Conservation (phyloP, 495 filamentous ascomycete species). For the Talaromyces thailandensis region DNA sequence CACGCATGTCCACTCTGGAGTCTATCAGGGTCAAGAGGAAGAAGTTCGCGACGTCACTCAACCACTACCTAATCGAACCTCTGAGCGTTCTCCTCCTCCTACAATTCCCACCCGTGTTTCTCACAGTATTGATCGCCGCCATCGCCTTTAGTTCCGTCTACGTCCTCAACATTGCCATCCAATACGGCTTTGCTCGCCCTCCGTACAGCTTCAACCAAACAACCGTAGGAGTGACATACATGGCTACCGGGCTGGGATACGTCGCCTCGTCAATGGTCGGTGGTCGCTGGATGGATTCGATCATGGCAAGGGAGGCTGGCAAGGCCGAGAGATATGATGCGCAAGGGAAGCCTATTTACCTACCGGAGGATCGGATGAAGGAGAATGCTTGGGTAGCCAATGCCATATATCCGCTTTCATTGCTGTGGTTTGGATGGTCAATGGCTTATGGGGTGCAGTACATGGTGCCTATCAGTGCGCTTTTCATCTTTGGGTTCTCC, state of each 20-base stretch:
- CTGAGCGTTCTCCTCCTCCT: slow-evolving; percentile 1
- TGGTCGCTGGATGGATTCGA: no score
- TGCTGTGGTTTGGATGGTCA: slow-evolving; percentile 11
- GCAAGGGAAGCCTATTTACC: slow-evolving; percentile 1
- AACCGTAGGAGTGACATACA: slow-evolving; percentile 8
- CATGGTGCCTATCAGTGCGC: no score
- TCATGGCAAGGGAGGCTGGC: not conserved
- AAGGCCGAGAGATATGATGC: slow-evolving; percentile 3
- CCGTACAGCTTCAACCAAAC: slow-evolving; percentile 10
- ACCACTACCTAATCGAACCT: slow-evolving; percentile 1
- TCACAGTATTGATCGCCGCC: not conserved
- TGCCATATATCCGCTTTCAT: slow-evolving; percentile 6
- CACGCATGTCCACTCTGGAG: slow-evolving; percentile 4
- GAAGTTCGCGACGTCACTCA: not conserved
- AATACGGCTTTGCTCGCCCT: slow-evolving; percentile 6
- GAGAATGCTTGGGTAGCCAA: slow-evolving; percentile 9
- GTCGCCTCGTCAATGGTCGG: no score
- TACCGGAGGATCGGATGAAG: slow-evolving; percentile 8
- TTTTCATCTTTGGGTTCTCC: no score
- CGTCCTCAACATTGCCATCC: slow-evolving; percentile 8
- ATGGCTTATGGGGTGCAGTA: no score
- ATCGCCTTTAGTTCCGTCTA: slow-evolving; percentile 9
- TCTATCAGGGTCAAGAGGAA: slow-evolving; percentile 31
- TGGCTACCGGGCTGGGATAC: not conserved
- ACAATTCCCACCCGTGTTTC: not conserved